phyloP scores from a whole-genome alignment of 257 asterid species.

The Fraxinus pennsylvanica region DNA sequence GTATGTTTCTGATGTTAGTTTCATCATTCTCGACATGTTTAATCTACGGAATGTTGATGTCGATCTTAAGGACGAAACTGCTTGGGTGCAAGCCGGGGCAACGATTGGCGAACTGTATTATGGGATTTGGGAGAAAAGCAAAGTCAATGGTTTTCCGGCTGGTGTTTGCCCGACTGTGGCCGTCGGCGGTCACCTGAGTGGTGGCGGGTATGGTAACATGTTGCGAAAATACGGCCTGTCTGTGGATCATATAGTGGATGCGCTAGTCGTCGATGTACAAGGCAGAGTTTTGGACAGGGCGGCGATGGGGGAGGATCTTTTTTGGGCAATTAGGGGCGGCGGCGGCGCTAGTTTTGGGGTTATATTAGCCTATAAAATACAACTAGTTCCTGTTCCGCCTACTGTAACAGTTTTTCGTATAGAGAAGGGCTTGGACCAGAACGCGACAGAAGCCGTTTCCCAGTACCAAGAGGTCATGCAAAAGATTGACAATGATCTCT shows the following conservation, averaged over 20 bases:
- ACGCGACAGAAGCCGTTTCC: slow-evolving; percentile 29
- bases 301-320: slow-evolving; percentile 65
- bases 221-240: slow-evolving; percentile 51
- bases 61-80: slow-evolving; percentile 35
- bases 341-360: slow-evolving; percentile 65
- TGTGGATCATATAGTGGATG: slow-evolving; percentile 60
- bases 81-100: slow-evolving; percentile 65
- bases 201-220: slow-evolving; percentile 62
- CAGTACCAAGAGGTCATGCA: slow-evolving; percentile 43
- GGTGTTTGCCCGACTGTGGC: slow-evolving; percentile 65
- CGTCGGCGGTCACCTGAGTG: slow-evolving; percentile 63
- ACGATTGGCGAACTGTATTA: slow-evolving; percentile 59
- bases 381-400: slow-evolving; percentile 50
- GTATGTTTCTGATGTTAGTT: slow-evolving; percentile 39
- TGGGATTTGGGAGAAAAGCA: slow-evolving; percentile 45
- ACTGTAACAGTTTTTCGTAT: slow-evolving; percentile 49
- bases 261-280: slow-evolving; percentile 38
- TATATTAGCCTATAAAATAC: slow-evolving; percentile 41
- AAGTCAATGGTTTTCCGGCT: slow-evolving; percentile 45
- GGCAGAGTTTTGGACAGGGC: slow-evolving; percentile 44
- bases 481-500: slow-evolving; percentile 39
- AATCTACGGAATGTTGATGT: slow-evolving; percentile 42
- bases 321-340: slow-evolving; percentile 69
- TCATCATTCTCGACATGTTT: slow-evolving; percentile 54
- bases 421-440: slow-evolving; percentile 28